A percentile compares a stretch with the other conserved stretches of the same genome.
Conservation (phyloP, 2,329 filamentous ascomycete genomes). For the Penicillium paneum region DNA sequence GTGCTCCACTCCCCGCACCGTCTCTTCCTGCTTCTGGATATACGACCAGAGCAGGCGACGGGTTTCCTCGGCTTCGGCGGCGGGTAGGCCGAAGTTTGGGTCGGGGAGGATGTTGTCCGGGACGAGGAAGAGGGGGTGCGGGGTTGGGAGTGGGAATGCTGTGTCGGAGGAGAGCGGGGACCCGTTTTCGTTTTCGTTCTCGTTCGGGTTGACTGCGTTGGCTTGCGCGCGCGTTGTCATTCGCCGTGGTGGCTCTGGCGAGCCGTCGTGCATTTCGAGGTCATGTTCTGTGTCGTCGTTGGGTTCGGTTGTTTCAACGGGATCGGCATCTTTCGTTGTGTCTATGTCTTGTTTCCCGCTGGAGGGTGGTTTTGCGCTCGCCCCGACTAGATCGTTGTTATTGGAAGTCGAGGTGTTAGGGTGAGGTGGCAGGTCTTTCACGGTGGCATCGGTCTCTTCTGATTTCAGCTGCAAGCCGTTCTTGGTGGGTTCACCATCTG, state of each 20-base stretch:
- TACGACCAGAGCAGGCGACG: conserved; percentile 59
- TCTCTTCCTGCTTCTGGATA: conserved; percentile 65
- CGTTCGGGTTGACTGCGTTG: conserved; percentile 32
- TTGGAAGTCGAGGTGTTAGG: conserved; percentile 15
- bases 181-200: conserved; percentile 28
- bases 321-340: conserved; percentile 12
- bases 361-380: background rate
- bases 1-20: conserved; percentile 55
- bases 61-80: conserved; percentile 60
- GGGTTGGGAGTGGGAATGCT: conserved; percentile 36
- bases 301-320: conserved; percentile 13
- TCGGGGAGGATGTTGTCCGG: conserved; percentile 51
- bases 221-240: conserved; percentile 48
- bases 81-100: conserved; percentile 56
- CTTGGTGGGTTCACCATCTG: conserved; percentile 8
- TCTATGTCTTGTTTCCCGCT: conserved; percentile 15
- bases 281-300: conserved; percentile 29
- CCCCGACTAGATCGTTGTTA: background rate
- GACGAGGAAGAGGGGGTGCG: conserved; percentile 58
- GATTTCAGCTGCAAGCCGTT: conserved; percentile 26
- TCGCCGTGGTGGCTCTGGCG: conserved; percentile 42
- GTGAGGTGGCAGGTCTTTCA: conserved; percentile 35
- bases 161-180: conserved; percentile 30
- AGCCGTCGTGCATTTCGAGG: conserved; percentile 34
- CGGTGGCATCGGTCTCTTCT: conserved; percentile 36